These are phyloP conservation scores for Oryza officinalis DNA, from an alignment of 176 grass and related monocot genomes.

Conservation along the genomic window DNA sequence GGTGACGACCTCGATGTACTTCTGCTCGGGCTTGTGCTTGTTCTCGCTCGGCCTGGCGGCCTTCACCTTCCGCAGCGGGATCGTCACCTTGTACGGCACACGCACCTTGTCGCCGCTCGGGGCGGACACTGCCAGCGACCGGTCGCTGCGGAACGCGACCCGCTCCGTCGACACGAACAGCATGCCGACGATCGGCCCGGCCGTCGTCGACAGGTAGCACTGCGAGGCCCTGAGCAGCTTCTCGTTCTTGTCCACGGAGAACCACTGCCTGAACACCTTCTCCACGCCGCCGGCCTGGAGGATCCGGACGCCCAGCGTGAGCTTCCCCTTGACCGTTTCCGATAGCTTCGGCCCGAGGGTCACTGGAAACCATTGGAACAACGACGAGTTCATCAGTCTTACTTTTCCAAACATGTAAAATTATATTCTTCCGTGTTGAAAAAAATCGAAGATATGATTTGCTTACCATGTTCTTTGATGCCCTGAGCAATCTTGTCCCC, in stretches of 20 bases:
- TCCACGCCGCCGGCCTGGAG: constrained; percentile 81
- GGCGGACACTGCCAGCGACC: constrained; percentile 46
- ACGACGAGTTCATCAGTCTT: constrained; percentile 36
- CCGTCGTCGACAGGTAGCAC: constrained; percentile 84
- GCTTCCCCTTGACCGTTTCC: constrained; percentile 78
- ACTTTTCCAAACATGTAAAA: not conserved
- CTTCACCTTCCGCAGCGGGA: constrained; percentile 66
- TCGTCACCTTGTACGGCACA: constrained; percentile 85
- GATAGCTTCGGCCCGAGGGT: constrained; percentile 55
- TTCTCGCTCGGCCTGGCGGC: constrained; percentile 59
- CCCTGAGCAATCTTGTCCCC: constrained; percentile 61
- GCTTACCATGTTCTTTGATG: constrained; percentile 79
- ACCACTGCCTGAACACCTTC: constrained; percentile 71
- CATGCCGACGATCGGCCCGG: constrained; percentile 76
- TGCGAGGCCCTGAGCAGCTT: constrained; percentile 62
- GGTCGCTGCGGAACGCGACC: constrained; percentile 79
- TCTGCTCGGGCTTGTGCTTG: constrained; percentile 75
- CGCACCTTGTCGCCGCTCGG: constrained; percentile 46
- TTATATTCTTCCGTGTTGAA: not conserved
- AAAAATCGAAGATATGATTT: not conserved
- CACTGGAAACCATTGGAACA: constrained; percentile 43
- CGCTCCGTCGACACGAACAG: constrained; percentile 76
- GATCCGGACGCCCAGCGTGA: constrained; percentile 54
- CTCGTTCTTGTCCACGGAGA: constrained; percentile 63
- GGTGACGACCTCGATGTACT: constrained; percentile 71